These are phyloP conservation scores for Pythium grandisporangium DNA, from an alignment of 352 stramenopile genomes.

Conservation along the genomic window DNA sequence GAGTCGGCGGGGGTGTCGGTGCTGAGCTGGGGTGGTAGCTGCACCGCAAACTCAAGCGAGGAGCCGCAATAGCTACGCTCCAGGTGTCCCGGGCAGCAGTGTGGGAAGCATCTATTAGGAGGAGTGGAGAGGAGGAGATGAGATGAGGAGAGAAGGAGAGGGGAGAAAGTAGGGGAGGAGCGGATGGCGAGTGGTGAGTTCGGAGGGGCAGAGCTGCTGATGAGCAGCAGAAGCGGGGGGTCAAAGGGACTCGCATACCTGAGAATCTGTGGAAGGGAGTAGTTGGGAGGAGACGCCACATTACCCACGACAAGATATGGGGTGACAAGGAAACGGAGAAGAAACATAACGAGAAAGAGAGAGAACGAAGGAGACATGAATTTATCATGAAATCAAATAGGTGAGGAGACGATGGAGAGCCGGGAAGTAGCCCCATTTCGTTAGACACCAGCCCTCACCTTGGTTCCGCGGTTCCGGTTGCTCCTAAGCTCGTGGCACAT, in stretches of 20 bases:
- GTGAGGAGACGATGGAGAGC: not conserved
- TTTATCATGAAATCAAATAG: too few relatives aligned
- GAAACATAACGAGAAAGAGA: not conserved
- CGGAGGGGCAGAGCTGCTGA: not conserved
- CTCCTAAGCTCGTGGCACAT: too few relatives aligned
- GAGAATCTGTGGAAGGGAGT: not conserved
- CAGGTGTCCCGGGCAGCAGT: slow-evolving; percentile 12
- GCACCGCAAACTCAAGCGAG: slow-evolving; percentile 11
- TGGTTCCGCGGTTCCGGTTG: slow-evolving; percentile 35
- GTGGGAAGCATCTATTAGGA: slow-evolving; percentile 6
- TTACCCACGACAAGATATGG: too few relatives aligned
- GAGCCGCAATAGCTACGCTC: slow-evolving; percentile 17
- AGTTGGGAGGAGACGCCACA: too few relatives aligned
- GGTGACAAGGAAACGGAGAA: too few relatives aligned
- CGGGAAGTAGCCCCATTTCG: not conserved
- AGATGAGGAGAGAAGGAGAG: not conserved
- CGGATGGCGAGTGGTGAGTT: not conserved
- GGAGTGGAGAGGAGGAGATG: not conserved
- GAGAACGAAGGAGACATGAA: too few relatives aligned
- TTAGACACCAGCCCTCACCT: slow-evolving; percentile 18
- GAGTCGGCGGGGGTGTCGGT: not conserved
- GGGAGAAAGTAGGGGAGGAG: too few relatives aligned
- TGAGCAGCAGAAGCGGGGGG: too few relatives aligned
- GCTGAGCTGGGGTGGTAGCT: slow-evolving; percentile 3
- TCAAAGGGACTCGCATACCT: not conserved